Evolutionary conservation across 73 alveolate genomes (phyloP), one percentile per base, ranked within the genome.

Genomic region (Urostyla sp.): DNA sequence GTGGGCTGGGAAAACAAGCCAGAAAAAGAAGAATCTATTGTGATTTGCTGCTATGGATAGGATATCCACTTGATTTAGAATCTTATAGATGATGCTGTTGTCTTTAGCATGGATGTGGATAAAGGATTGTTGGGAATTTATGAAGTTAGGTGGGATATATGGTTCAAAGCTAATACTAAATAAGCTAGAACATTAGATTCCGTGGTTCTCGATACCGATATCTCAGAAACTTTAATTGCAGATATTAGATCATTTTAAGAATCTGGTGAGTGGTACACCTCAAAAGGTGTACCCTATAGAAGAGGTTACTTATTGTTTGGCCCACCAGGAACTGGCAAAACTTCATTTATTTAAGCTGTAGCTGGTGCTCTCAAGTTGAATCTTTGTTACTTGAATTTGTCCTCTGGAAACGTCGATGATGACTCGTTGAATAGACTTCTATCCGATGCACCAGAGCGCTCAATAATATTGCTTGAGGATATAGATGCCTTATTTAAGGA

Each of bases 271-370:
- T 87, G 94, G 94, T 87, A 87, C 45, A 34, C 67, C 27, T 75
- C 75, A 38, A 60, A 81, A 21, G 94, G 94, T 6, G 84, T 87
- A 37, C 94, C 94, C 16, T 87, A 87, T 51, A 84, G 94, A n/a
- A 31, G 94, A 34, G 94, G 94, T 16, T 87, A 87, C 72, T 72
- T 87, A 23, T 55, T 87, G 43, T 80, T 45, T 26, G 94, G 94
- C 28, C 94, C 94, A 0, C 94, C 94, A 16, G 94, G 91, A 21
- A 75, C 91, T 27, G 91, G 94, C 11, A 80, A 87, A 52, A 87
- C 91, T 52, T 87, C 94, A 2, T 72, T 87, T 66, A 73, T 80
- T 63, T 53, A 79, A 75, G 94, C 94, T 6, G 74, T 87, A 26
- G 94, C 94, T 43, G 77, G 84, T 24, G 90, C 80, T 38, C 58